Evolutionary conservation across 768 basidiomycete species (phyloP), one percentile per base, ranked within the genome.

Genomic region (Stropharia rugosoannulata): DNA sequence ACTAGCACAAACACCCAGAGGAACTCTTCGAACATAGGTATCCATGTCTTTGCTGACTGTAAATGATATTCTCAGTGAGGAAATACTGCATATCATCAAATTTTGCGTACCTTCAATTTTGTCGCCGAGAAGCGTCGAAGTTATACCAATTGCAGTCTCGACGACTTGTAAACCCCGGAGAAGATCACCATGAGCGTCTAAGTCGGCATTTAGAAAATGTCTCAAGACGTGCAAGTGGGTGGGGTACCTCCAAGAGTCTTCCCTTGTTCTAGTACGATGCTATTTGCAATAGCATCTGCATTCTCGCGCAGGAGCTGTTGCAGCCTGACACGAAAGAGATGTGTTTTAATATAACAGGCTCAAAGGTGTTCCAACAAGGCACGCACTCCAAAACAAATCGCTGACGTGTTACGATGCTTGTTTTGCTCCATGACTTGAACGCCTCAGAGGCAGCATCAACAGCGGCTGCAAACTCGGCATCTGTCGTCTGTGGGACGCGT

Each of bases 1-100:
- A 57, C 89, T 89, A 42, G 88, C 93, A 59, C 88, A 90, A 32
- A 98, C 94, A 51, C 95, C 95, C 5, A 98, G 76, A 2, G 95
- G 93, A 15, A 93, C 71, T 61, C 84, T 83, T 48, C 95, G 83
- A 13, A 89, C 86, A 57, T 91, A 85, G 2, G 95, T 97, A 67
- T 98, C 95, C 95, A 98, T 98, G 68, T 97, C 95, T 70, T 86
- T 93, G 73, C 89, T 90, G 16, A 98, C 90, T 90, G 60, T 19
- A 35, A 18, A 36, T 18, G 18, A 43, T 25, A 25, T 16, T 41
- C 51, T 36, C 32, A 40, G 53, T 22, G 57, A 32, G 37, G 38
- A 3, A 13, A 49, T 54, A n/a, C 29, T 16, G 22, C 43, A 49
- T 5, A n/a, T 27, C 44, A 27, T 22, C 12, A n/a, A 15, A 36